Percentiles rank a stretch among this genome's conserved stretches.
Conservation (phyloP, 768 basidiomycete species). For the Leccinum variicolor region DNA sequence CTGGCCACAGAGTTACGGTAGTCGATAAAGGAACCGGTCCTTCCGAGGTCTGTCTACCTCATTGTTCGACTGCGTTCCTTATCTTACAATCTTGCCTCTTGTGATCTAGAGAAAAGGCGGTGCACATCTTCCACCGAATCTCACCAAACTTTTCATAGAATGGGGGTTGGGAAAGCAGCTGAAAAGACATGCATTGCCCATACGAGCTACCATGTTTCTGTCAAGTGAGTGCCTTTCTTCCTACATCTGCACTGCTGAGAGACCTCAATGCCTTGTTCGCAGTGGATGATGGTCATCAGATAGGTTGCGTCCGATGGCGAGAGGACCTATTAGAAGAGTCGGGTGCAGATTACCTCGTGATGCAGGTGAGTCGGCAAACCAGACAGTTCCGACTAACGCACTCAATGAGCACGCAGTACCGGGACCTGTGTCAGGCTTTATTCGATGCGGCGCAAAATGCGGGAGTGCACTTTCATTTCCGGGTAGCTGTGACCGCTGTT, state of each 20-base stretch:
- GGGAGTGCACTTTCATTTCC: conserved; percentile 51
- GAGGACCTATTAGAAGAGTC: conserved; percentile 49
- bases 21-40: conserved; percentile 50
- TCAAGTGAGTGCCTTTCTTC: conserved; percentile 14
- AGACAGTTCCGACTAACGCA: background rate
- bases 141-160: conserved; percentile 52
- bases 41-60: conserved; percentile 31
- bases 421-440: conserved; percentile 50
- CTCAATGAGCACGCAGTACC: conserved; percentile 38
- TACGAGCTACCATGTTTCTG: conserved; percentile 24
- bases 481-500: conserved; percentile 36
- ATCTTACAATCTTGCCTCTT: background rate
- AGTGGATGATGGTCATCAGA: conserved; percentile 43
- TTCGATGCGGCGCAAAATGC: conserved; percentile 44
- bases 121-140: conserved; percentile 54
- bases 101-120: conserved; percentile 35
- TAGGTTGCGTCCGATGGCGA: conserved; percentile 48
- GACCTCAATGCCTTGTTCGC: conserved; percentile 8
- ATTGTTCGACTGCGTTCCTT: background rate
- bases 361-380: conserved; percentile 36
- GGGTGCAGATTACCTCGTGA: conserved; percentile 51
- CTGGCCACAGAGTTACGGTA: conserved; percentile 59
- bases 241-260: background rate
- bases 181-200: conserved; percentile 28
- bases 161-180: conserved; percentile 55